Percentiles rank a stretch among this genome's conserved stretches.
phyloP scores from a whole-genome alignment of 2,329 filamentous ascomycete genomes.

The Diaporthe longicolla region DNA sequence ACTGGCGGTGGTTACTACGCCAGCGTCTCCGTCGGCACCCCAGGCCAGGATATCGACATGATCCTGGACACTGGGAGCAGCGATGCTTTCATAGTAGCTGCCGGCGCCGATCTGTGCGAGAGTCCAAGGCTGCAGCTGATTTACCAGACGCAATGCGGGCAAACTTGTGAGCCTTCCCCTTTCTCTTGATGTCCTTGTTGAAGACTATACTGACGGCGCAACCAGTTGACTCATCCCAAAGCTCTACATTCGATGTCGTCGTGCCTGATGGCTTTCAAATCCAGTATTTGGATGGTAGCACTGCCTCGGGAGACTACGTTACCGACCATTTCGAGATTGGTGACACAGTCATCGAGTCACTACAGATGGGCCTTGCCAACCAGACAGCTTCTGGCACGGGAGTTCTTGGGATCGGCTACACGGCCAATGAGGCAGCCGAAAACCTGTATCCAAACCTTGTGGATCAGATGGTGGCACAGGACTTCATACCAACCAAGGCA shows the following conservation, averaged over 20 bases:
- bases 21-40: constrained; percentile 71
- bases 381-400: constrained; percentile 65
- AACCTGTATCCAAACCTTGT: constrained; percentile 71
- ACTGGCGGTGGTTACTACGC: constrained; percentile 70
- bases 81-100: constrained; percentile 70
- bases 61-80: constrained; percentile 75
- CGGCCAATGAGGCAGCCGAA: constrained; percentile 61
- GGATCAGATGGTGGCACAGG: constrained; percentile 73
- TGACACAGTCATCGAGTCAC: constrained; percentile 61
- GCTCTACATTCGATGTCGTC: constrained; percentile 63
- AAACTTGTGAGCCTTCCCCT: constrained; percentile 56
- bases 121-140: constrained; percentile 52
- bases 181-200: not conserved
- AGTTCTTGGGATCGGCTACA: constrained; percentile 72
- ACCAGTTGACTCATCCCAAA: constrained; percentile 57
- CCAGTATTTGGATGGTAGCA: constrained; percentile 70
- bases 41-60: constrained; percentile 67
- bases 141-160: constrained; percentile 54
- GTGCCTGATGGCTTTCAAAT: constrained; percentile 67
- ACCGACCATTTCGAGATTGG: constrained; percentile 68
- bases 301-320: constrained; percentile 70
- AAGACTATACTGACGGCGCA: not conserved
- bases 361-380: constrained; percentile 70
- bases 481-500: constrained; percentile 72
- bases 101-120: constrained; percentile 56